phyloP scores from a whole-genome alignment of 169 alveolate species.

The Cryptosporidium sp. region DNA sequence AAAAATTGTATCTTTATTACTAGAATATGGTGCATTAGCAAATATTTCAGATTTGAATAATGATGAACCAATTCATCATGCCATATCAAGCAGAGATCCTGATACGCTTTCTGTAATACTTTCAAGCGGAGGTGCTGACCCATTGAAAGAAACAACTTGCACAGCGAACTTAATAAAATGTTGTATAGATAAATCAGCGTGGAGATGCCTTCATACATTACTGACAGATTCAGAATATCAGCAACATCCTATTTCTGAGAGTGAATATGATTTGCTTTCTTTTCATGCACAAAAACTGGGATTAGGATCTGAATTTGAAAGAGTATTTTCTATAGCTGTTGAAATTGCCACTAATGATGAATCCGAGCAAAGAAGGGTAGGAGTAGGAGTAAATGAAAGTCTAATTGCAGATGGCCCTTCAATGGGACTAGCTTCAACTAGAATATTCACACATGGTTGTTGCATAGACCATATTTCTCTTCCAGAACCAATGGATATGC shows the following conservation, averaged over 20 bases:
- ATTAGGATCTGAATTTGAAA: slow-evolving; percentile 44
- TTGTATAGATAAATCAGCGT: slow-evolving; percentile 74
- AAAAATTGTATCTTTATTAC: slow-evolving; percentile 40
- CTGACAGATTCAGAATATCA: slow-evolving; percentile 62
- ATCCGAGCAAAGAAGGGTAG: background rate
- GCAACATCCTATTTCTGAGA: slow-evolving; percentile 75
- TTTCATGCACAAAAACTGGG: slow-evolving; percentile 74
- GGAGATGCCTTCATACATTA: slow-evolving; percentile 66
- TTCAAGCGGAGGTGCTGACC: slow-evolving; percentile 63
- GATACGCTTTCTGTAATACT: slow-evolving; percentile 38
- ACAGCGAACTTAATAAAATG: slow-evolving; percentile 59
- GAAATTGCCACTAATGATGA: slow-evolving; percentile 62
- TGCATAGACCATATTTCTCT: slow-evolving; percentile 89
- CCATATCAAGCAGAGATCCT: slow-evolving; percentile 74
- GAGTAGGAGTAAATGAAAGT: background rate
- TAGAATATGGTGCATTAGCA: slow-evolving; percentile 71
- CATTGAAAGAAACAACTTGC: slow-evolving; percentile 32
- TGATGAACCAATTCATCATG: slow-evolving; percentile 62
- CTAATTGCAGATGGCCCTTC: slow-evolving; percentile 62
- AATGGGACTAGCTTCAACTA: slow-evolving; percentile 63
- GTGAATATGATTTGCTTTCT: slow-evolving; percentile 71
- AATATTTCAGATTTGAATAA: slow-evolving; percentile 22
- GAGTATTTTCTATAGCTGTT: slow-evolving; percentile 51
- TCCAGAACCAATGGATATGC: slow-evolving; percentile 92
- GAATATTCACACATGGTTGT: slow-evolving; percentile 50